These are phyloP conservation scores for Globisporangium cederbergense DNA, from an alignment of 352 stramenopile species.

Conservation along the genomic window DNA sequence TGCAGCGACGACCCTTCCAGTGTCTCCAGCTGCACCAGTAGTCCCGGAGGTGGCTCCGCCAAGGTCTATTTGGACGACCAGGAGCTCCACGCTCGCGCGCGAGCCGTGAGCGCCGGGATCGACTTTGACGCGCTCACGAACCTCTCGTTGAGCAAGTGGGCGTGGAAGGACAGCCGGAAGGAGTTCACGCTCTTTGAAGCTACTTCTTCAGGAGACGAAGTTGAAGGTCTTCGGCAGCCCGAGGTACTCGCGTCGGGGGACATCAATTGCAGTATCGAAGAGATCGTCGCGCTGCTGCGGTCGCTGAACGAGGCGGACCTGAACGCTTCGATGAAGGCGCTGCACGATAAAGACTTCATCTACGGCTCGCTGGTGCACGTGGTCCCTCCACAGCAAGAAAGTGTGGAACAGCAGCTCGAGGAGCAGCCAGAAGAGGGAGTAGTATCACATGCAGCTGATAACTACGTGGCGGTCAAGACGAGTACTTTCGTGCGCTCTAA, in stretches of 20 bases:
- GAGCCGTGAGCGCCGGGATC: not conserved
- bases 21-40: conserved; percentile 34
- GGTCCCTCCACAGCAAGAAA: not conserved
- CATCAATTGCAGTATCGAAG: conserved; percentile 15
- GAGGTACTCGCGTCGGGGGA: conserved; percentile 9
- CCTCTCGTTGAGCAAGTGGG: conserved; percentile 11
- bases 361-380: not conserved
- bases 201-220: not conserved
- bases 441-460: conserved; percentile 5
- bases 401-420: not conserved
- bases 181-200: conserved; percentile 11
- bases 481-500: conserved; percentile 35
- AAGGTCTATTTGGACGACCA: conserved; percentile 9
- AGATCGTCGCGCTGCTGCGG: conserved; percentile 9
- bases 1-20: conserved; percentile 15
- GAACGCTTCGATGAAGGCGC: conserved; percentile 15
- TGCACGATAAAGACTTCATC: not conserved
- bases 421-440: not conserved
- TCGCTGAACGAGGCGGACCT: conserved; percentile 1
- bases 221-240: not conserved
- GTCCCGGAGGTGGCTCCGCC: not conserved
- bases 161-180: conserved; percentile 1
- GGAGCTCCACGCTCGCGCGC: conserved; percentile 7
- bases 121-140: conserved; percentile 14
- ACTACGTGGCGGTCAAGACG: conserved; percentile 40